Conservation (phyloP, 768 basidiomycete species). For the Mycena chlorophos region DNA sequence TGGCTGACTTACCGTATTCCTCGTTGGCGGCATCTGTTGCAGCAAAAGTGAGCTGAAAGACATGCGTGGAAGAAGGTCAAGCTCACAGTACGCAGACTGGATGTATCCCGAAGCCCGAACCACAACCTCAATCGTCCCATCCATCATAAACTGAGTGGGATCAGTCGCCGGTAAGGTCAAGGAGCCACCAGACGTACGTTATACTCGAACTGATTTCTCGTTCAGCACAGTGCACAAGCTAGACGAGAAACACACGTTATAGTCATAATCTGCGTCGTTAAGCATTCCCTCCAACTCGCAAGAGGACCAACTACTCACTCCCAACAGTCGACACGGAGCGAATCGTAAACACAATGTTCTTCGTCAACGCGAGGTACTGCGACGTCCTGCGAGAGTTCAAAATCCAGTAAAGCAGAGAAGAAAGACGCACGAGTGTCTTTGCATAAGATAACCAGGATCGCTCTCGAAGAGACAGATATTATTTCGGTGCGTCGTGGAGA, state of each 20-base stretch:
- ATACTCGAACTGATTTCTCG: neutral
- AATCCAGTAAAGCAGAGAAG: neutral
- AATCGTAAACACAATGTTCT: constrained; percentile 24
- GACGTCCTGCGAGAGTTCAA: neutral
- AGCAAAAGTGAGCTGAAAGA: neutral
- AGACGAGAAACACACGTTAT: constrained; percentile 13
- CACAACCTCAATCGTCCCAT: constrained; percentile 55
- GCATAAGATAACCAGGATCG: constrained; percentile 38
- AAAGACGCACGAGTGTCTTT: constrained; percentile 20
- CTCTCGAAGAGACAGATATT: constrained; percentile 58
- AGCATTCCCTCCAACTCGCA: neutral
- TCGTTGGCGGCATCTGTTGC: constrained; percentile 39
- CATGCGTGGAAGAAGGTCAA: neutral
- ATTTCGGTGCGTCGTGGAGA: constrained; percentile 42
- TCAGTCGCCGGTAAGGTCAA: neutral
- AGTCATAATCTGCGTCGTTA: constrained; percentile 19
- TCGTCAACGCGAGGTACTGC: constrained; percentile 21
- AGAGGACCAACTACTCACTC: neutral
- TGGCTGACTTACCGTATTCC: constrained; percentile 37
- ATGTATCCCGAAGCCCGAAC: constrained; percentile 58
- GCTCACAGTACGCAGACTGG: constrained; percentile 47
- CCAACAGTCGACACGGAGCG: constrained; percentile 26
- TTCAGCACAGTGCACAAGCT: neutral
- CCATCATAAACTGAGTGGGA: constrained; percentile 40
- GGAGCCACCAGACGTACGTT: constrained; percentile 22